Base-by-base conservation (phyloP, 176 grass and related monocot species). In the Calamus simplicifolius region DNA sequence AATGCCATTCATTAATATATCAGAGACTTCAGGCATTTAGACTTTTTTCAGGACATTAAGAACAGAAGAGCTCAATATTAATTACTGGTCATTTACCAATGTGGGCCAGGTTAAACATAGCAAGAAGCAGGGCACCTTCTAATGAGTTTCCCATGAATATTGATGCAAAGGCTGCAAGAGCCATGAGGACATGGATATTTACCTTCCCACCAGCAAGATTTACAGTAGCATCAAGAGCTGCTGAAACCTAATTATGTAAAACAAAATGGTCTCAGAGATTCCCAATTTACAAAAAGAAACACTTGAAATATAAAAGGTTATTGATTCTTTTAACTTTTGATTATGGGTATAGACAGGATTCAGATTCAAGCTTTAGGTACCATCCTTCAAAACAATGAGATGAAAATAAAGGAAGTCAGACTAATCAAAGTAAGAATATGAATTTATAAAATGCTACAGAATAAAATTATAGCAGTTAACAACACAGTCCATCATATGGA, bases 161-260 rank as follows among this genome's bases (percentile, higher is more conserved):
- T 54, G 92, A 96, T 53, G 87, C 87, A 85, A 96, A 96, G 53
- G 92, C 92, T 77, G 92, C 92, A 69, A 96, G 81, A 62, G 92
- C 92, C 92, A 96, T 96, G 16, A 96, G 80, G 14, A 96, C 92
- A 77, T 96, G 92, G 66, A 96, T 96, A 67, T 96, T 90, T 72
- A 96, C 90, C 78, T 76, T 96, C 38, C 92, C 87, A 58, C 71
- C 84, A 5, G 86, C 87, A 67, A 96, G 90, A 79, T 80, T 81
- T 75, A 96, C 68, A 85, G 85, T 69, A 69, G 92, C 92, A 70
- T 96, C 92, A 79, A 96, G 83, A 27, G 92, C 87, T 68, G 87
- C 71, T 17, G 92, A 96, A 59, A 96, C 83, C 92, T 96, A 75
- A 76, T 62, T 61, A 18, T 23, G 60, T 57, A 25, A 16, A 63